phyloP scores from a whole-genome alignment of 2,329 filamentous ascomycete species.

The Pestalotiopsis sp. region DNA sequence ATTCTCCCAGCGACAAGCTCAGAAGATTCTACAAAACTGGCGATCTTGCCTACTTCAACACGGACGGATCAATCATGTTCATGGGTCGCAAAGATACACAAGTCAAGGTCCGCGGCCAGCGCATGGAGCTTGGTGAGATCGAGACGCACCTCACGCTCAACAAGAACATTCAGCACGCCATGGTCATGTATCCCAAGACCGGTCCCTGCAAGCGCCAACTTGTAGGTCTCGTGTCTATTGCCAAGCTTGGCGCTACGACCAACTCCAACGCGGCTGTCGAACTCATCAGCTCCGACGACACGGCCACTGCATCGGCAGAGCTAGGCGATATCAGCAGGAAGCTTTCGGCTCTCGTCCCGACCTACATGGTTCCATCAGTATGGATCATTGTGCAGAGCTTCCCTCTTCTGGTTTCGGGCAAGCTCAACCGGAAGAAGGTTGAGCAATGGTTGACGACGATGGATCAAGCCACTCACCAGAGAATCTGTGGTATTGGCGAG shows the following conservation, averaged over 20 bases:
- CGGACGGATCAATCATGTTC: conserved; percentile 4
- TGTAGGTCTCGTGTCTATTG: conserved; percentile 10
- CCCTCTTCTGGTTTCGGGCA: conserved; percentile 1
- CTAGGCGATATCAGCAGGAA: conserved; percentile 4
- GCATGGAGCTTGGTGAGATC: conserved; percentile 48
- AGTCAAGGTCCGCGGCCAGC: conserved; percentile 42
- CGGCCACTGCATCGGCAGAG: conserved; percentile 5
- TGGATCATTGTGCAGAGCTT: conserved; percentile 1
- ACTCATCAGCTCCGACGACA: conserved; percentile 1
- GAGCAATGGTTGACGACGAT: conserved; percentile 1
- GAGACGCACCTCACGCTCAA: conserved; percentile 6
- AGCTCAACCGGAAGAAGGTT: conserved; percentile 7
- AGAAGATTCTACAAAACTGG: conserved; percentile 17
- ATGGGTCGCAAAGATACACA: conserved; percentile 10
- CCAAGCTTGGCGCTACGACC: background rate
- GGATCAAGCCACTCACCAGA: background rate
- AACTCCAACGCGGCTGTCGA: conserved; percentile 10
- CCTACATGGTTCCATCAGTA: conserved; percentile 4
- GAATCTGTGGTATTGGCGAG: background rate
- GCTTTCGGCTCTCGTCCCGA: background rate
- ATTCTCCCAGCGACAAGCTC: background rate
- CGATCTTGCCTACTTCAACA: conserved; percentile 10
- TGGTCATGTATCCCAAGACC: conserved; percentile 8
- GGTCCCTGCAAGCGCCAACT: background rate
- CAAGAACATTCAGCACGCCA: conserved; percentile 8